These are phyloP conservation scores for Aureobasidium zeae DNA, from an alignment of 2,329 filamentous ascomycete species.

Conservation along the genomic window DNA sequence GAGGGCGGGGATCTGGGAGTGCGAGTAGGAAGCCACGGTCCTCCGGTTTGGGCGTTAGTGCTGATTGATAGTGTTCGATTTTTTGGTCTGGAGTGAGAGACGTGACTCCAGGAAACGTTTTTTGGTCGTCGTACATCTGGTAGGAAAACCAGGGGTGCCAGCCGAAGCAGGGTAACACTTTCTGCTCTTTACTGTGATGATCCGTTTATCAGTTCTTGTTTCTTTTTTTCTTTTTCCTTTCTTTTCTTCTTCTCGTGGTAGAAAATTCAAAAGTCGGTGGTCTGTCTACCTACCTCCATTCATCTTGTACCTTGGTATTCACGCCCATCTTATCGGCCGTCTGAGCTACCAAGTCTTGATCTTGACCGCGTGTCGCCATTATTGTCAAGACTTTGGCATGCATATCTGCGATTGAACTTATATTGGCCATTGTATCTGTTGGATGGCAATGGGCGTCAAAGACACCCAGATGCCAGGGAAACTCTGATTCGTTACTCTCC, in stretches of 20 bases:
- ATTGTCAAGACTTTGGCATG: constrained; percentile 56
- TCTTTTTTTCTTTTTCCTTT: too few relatives aligned
- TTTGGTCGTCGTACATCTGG: constrained; percentile 58
- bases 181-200: constrained; percentile 29
- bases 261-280: too few relatives aligned
- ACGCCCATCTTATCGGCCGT: constrained; percentile 50
- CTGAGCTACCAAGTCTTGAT: constrained; percentile 61
- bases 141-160: constrained; percentile 86
- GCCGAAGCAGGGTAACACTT: constrained; percentile 64
- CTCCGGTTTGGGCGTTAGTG: constrained; percentile 50
- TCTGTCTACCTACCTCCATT: constrained; percentile 28
- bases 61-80: constrained; percentile 55
- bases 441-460: constrained; percentile 79
- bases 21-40: constrained; percentile 40
- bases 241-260: too few relatives aligned
- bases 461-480: constrained; percentile 62
- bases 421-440: constrained; percentile 62
- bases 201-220: too few relatives aligned
- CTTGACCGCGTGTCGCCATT: constrained; percentile 68
- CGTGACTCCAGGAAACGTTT: constrained; percentile 26
- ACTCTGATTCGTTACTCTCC: constrained; percentile 25
- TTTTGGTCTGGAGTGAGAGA: constrained; percentile 35
- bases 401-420: constrained; percentile 54
- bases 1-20: constrained; percentile 52
- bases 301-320: constrained; percentile 17